phyloP scores from a whole-genome alignment of 257 asterid species.

The Nicotiana sylvestris region DNA sequence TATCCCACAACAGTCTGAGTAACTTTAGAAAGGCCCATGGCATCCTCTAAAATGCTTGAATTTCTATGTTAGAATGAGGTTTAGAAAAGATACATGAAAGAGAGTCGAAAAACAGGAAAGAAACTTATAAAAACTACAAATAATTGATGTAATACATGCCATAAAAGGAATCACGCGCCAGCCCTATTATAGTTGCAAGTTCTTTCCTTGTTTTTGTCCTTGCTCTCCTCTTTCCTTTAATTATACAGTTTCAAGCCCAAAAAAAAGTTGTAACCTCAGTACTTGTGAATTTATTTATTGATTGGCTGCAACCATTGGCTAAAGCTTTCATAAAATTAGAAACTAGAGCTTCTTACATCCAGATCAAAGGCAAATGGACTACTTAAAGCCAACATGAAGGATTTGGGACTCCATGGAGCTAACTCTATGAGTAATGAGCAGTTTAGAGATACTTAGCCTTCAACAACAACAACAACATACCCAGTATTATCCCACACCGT shows the following conservation, averaged over 20 bases:
- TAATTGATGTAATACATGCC: background rate
- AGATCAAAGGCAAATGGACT: background rate
- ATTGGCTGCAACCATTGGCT: background rate
- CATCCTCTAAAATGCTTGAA: background rate
- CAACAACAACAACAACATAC: background rate
- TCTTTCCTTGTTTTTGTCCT: background rate
- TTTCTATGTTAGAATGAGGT: background rate
- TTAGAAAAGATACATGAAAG: slow-evolving; percentile 6
- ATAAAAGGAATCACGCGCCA: background rate
- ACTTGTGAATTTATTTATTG: background rate
- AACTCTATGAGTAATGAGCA: background rate
- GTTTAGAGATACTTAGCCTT: background rate
- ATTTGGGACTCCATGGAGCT: background rate
- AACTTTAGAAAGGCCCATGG: background rate
- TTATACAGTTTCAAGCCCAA: background rate
- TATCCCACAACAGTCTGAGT: background rate
- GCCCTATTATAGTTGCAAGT: background rate
- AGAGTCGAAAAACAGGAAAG: background rate
- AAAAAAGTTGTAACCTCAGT: background rate
- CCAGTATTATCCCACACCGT: too few species aligned
- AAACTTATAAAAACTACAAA: background rate
- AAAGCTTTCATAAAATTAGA: background rate
- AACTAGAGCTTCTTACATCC: background rate
- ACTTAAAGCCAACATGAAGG: background rate
- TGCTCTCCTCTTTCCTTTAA: background rate